phyloP scores from a whole-genome alignment of 305 asterid species.

The Ilex paraguariensis region DNA sequence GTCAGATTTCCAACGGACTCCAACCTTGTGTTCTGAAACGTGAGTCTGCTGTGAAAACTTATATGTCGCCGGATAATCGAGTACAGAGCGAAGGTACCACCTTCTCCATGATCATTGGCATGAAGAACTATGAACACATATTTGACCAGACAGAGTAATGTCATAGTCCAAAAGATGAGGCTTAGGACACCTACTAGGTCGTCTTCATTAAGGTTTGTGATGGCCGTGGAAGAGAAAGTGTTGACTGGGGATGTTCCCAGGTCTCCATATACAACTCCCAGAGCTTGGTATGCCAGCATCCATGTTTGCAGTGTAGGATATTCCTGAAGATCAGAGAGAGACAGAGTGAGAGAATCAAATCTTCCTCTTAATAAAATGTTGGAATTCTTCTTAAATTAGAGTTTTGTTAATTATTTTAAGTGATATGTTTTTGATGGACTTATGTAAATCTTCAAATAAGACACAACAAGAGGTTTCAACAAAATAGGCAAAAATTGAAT shows the following conservation, averaged over 20 bases:
- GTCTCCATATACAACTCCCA: constrained; percentile 29
- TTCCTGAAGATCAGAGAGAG: neutral
- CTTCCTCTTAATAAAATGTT: neutral
- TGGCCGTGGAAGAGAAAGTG: constrained; percentile 6
- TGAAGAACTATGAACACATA: constrained; percentile 14
- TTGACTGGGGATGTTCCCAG: constrained; percentile 23
- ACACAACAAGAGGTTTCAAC: too few species aligned
- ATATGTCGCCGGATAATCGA: constrained; percentile 17
- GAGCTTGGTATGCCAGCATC: neutral
- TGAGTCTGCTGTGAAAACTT: constrained; percentile 12
- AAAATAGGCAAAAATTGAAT: too few species aligned
- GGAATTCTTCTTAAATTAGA: neutral
- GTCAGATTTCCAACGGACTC: constrained; percentile 18
- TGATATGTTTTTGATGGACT: too few species aligned
- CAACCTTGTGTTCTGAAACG: constrained; percentile 12
- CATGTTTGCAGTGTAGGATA: neutral
- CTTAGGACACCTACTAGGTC: constrained; percentile 18
- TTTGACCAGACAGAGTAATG: constrained; percentile 8
- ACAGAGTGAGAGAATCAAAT: neutral
- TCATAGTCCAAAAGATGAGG: constrained; percentile 28
- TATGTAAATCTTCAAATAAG: too few species aligned
- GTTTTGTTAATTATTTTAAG: too few species aligned
- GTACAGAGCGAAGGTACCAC: constrained; percentile 24
- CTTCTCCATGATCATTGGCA: constrained; percentile 29
- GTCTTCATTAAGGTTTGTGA: constrained; percentile 10